A percentile compares a stretch with the other conserved stretches of the same genome.
Conservation (phyloP, 768 basidiomycete species). For the Atractiella rhizophila region DNA sequence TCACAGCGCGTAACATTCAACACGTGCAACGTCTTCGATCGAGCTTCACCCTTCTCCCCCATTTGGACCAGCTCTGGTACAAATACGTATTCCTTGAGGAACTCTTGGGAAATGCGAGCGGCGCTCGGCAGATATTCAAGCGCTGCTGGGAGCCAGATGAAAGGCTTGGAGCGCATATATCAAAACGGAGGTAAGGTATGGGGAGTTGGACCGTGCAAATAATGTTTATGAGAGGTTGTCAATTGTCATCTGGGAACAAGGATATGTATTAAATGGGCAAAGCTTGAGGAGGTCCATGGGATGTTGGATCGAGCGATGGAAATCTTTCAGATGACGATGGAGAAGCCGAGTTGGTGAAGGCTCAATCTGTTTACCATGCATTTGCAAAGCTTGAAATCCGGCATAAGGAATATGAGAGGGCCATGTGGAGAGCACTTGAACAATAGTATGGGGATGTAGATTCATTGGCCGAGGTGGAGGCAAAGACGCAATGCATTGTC, state of each 20-base stretch:
- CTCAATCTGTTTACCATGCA: conserved; percentile 71
- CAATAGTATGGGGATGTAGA: no score
- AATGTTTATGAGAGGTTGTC: conserved; percentile 69
- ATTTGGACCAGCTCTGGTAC: conserved; percentile 96
- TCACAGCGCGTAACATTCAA: conserved; percentile 90
- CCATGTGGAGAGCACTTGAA: no score
- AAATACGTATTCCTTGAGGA: conserved; percentile 98
- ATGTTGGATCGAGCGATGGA: conserved; percentile 49
- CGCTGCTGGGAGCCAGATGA: conserved; percentile 97
- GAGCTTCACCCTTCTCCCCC: conserved; percentile 82
- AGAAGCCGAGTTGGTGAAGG: conserved; percentile 67
- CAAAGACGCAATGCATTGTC: no score
- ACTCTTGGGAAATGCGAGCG: conserved; percentile 78
- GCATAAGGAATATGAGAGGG: conserved; percentile 85
- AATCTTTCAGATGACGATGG: conserved; percentile 70
- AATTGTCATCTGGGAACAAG: conserved; percentile 35
- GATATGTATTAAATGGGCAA: conserved; percentile 42
- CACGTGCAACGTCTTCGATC: conserved; percentile 94
- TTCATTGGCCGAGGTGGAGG: no score
- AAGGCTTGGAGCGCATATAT: conserved; percentile 99
- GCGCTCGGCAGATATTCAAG: conserved; percentile 91
- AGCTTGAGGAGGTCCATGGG: conserved; percentile 34
- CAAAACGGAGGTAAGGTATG: conserved; percentile 86
- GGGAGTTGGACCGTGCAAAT: conserved; percentile 73
- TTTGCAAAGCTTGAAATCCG: conserved; percentile 96